phyloP scores from a whole-genome alignment of 345 rosid genomes.

The Lagerstroemia speciosa region DNA sequence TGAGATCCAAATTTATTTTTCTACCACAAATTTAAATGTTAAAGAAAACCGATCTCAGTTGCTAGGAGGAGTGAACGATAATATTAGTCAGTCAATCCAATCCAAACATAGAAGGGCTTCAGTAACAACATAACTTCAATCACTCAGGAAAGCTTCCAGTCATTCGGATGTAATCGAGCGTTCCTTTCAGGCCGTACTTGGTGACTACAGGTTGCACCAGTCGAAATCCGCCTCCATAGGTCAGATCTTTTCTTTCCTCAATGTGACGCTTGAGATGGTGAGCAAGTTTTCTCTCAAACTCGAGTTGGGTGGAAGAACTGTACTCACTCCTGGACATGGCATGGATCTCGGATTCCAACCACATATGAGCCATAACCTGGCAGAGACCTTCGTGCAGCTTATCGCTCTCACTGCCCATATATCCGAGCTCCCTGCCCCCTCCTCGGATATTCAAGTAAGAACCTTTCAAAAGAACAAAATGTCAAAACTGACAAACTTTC shows the following conservation, averaged over 20 bases:
- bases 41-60: no score
- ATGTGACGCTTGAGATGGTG: background rate
- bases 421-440: background rate
- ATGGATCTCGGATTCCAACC: conserved; percentile 2
- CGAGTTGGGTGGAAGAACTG: background rate
- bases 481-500: background rate
- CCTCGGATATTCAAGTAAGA: background rate
- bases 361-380: conserved; percentile 7
- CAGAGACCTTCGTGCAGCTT: conserved; percentile 5
- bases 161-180: conserved; percentile 7
- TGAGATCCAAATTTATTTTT: no score
- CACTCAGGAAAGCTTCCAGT: conserved; percentile 1
- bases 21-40: no score
- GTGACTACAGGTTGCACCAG: background rate
- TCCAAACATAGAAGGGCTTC: background rate
- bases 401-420: background rate
- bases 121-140: background rate
- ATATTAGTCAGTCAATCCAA: no score
- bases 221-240: conserved; percentile 10
- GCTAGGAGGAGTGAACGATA: no score
- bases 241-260: background rate
- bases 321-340: background rate
- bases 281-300: conserved; percentile 6
- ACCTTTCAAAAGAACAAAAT: background rate
- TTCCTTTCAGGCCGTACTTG: conserved; percentile 10